These are phyloP conservation scores for Yarrowia sp. DNA, from an alignment of 805 yeast genomes.

Conservation along the genomic window DNA sequence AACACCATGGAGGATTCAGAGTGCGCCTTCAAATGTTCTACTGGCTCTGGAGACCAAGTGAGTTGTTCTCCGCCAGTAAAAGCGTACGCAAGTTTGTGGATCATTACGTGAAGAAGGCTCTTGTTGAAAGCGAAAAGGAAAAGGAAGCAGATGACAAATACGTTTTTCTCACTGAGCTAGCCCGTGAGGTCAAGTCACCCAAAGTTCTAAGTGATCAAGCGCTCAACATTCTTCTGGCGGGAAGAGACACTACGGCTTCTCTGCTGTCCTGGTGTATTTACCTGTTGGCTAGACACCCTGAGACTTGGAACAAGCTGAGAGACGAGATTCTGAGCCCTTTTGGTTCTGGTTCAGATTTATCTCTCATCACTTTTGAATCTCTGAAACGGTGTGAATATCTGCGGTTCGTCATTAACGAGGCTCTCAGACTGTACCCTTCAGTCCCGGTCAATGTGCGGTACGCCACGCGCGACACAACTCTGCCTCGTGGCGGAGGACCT, in stretches of 20 bases:
- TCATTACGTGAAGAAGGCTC: constrained; percentile 42
- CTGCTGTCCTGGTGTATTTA: constrained; percentile 45
- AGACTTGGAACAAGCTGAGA: constrained; percentile 39
- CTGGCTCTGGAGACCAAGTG: constrained; percentile 26
- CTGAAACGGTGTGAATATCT: constrained; percentile 49
- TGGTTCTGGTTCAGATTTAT: constrained; percentile 34
- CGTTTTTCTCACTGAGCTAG: constrained; percentile 48
- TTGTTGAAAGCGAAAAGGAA: constrained; percentile 29
- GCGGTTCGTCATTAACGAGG: constrained; percentile 48
- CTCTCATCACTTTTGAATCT: constrained; percentile 43
- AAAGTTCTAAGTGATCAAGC: constrained; percentile 48
- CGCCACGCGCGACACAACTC: constrained; percentile 46
- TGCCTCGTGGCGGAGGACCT: constrained; percentile 52
- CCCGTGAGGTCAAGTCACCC: constrained; percentile 48
- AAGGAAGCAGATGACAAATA: constrained; percentile 39
- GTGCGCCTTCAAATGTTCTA: constrained; percentile 29
- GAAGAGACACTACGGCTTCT: constrained; percentile 56
- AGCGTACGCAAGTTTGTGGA: constrained; percentile 40
- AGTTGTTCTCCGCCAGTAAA: constrained; percentile 37
- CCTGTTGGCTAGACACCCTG: constrained; percentile 44
- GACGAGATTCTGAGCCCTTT: constrained; percentile 41
- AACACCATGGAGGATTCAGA: constrained; percentile 28
- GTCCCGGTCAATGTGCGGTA: constrained; percentile 50
- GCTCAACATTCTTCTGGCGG: constrained; percentile 51
- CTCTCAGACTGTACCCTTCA: constrained; percentile 49